Evolutionary conservation across 1,284 basidiomycete genomes (phyloP).

Genomic region (Laetiporus sulphureus): DNA sequence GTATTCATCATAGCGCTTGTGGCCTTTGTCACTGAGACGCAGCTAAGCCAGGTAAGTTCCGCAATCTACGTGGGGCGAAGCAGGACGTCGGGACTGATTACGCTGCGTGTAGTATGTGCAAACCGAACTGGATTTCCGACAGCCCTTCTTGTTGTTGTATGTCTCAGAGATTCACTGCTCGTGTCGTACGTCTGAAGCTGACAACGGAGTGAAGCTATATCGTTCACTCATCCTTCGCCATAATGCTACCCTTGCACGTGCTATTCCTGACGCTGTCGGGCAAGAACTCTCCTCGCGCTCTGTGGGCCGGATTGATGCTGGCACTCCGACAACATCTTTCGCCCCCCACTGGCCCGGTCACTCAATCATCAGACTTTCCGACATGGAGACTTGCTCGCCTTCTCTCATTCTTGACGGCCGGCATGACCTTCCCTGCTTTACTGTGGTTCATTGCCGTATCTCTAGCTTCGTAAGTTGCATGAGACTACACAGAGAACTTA

Average conservation of each 20-base stretch:
- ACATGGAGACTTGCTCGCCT: conserved; percentile 36
- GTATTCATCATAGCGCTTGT: conserved; percentile 48
- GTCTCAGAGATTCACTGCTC: conserved; percentile 17
- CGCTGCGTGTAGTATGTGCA: conserved; percentile 57
- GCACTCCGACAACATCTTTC: conserved; percentile 51
- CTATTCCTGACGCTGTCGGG: conserved; percentile 48
- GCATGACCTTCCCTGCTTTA: conserved; percentile 54
- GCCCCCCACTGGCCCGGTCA: conserved; percentile 20
- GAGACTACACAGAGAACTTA: conserved; percentile 8
- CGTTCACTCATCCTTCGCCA: conserved; percentile 63
- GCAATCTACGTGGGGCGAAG: background rate
- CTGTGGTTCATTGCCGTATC: conserved; percentile 71
- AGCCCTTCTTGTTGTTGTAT: conserved; percentile 77
- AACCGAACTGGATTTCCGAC: conserved; percentile 57
- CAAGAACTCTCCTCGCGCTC: conserved; percentile 35
- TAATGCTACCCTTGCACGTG: conserved; percentile 70
- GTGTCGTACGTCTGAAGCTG: background rate
- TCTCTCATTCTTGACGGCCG: conserved; percentile 44
- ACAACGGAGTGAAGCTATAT: conserved; percentile 46
- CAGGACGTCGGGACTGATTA: background rate
- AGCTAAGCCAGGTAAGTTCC: conserved; percentile 58
- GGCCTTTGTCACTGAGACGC: conserved; percentile 64
- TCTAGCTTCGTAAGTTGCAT: conserved; percentile 57
- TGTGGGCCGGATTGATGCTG: conserved; percentile 42
- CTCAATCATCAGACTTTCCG: conserved; percentile 32